Conservation (phyloP, 2,329 filamentous ascomycete species). For the Cladosporium sp. region DNA sequence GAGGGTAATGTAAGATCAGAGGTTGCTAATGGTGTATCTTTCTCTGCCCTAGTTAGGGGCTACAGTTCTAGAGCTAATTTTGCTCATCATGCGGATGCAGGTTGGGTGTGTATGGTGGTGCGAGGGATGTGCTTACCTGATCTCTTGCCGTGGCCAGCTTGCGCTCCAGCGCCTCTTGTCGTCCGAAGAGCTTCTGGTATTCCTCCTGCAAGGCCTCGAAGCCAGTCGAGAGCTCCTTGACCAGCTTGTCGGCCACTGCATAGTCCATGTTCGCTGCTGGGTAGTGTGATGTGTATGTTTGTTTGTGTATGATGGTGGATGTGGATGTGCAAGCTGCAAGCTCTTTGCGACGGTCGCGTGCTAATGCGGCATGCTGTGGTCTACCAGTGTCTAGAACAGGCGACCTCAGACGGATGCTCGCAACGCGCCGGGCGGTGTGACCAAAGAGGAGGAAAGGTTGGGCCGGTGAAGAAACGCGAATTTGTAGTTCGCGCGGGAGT, state of each 20-base stretch:
- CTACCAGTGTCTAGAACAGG: constrained; percentile 12
- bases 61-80: constrained; percentile 23
- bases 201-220: constrained; percentile 51
- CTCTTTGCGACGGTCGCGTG: constrained; percentile 12
- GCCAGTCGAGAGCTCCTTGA: constrained; percentile 47
- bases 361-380: constrained; percentile 15
- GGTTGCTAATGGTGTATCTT: constrained; percentile 21
- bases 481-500: constrained; percentile 16
- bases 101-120: background rate
- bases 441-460: background rate
- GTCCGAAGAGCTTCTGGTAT: constrained; percentile 49
- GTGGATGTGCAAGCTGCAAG: constrained; percentile 8
- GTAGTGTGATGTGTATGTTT: background rate
- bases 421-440: background rate
- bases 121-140: constrained; percentile 42
- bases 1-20: constrained; percentile 13
- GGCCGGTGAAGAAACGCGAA: background rate
- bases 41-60: constrained; percentile 19
- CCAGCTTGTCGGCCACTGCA: constrained; percentile 26
- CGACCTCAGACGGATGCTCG: background rate
- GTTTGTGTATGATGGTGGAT: constrained; percentile 3
- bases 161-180: constrained; percentile 49
- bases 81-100: constrained; percentile 21
- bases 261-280: constrained; percentile 8
- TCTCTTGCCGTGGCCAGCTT: constrained; percentile 52